These are phyloP conservation scores for Thalassiosira delicatula DNA, from an alignment of 352 stramenopile genomes.

Conservation along the genomic window DNA sequence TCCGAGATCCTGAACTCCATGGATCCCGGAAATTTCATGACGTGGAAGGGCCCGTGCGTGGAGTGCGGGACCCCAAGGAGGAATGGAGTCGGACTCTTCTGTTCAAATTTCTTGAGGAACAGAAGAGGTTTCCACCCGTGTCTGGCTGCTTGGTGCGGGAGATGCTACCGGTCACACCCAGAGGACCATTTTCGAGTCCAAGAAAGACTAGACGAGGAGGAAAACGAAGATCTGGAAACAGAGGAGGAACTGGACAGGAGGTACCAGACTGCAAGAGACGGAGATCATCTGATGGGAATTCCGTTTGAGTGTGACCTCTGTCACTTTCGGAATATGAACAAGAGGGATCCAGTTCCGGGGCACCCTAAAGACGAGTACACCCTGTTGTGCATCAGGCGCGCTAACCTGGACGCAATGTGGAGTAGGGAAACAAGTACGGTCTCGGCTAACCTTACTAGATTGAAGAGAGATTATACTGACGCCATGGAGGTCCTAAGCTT, in stretches of 20 bases:
- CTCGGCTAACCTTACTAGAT: constrained; percentile 51
- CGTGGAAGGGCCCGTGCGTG: constrained; percentile 16
- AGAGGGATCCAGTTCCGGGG: not conserved
- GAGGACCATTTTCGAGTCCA: constrained; percentile 42
- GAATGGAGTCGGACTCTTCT: constrained; percentile 42
- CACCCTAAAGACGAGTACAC: constrained; percentile 11
- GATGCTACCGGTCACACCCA: not conserved
- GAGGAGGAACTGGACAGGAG: not conserved
- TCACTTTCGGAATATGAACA: constrained; percentile 27
- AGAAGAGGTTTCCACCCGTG: constrained; percentile 14
- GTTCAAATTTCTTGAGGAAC: constrained; percentile 48
- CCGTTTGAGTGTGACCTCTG: constrained; percentile 60
- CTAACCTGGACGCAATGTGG: constrained; percentile 7
- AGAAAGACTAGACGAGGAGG: constrained; percentile 12
- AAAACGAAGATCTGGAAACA: constrained; percentile 21
- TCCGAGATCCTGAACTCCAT: not conserved
- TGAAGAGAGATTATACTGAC: not conserved
- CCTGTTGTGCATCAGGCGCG: constrained; percentile 15
- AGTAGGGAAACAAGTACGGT: not conserved
- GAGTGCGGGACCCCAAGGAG: constrained; percentile 12
- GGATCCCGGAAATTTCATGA: constrained; percentile 19
- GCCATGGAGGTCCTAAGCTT: not conserved
- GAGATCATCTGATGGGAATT: constrained; percentile 48
- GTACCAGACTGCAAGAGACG: constrained; percentile 28
- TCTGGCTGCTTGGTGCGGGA: not conserved